Conservation (phyloP, 2,329 filamentous ascomycete species). For the Xylaria sp. region DNA sequence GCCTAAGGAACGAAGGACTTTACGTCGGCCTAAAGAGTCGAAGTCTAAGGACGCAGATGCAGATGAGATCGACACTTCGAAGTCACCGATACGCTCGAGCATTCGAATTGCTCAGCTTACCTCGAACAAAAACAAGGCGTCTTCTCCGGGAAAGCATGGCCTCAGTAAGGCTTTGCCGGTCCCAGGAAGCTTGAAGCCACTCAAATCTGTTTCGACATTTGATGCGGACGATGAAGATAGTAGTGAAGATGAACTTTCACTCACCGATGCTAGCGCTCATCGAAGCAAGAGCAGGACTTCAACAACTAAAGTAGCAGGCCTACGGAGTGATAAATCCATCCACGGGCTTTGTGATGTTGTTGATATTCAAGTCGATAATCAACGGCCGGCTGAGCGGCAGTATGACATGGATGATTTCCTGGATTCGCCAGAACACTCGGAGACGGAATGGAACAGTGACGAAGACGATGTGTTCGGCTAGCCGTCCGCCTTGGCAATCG, state of each 20-base stretch:
- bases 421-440: conserved; percentile 64
- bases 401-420: conserved; percentile 79
- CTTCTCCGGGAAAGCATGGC: conserved; percentile 28
- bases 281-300: conserved; percentile 32
- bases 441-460: conserved; percentile 67
- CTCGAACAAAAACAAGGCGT: conserved; percentile 35
- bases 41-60: conserved; percentile 10
- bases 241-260: conserved; percentile 49
- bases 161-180: conserved; percentile 35
- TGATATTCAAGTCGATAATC: conserved; percentile 79
- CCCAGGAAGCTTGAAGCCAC: conserved; percentile 39
- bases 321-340: conserved; percentile 53
- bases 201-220: conserved; percentile 38
- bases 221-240: conserved; percentile 52
- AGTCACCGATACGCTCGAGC: conserved; percentile 45
- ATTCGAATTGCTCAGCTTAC: conserved; percentile 44
- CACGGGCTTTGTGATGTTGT: conserved; percentile 79
- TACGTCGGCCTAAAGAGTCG: conserved; percentile 23
- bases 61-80: conserved; percentile 13
- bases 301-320: conserved; percentile 31
- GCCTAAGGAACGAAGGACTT: conserved; percentile 36
- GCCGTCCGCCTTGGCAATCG: neutral
- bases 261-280: conserved; percentile 30
- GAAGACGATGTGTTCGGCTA: conserved; percentile 43
- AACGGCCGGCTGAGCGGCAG: conserved; percentile 75